Evolutionary conservation across 179 eudicot genomes (phyloP), one percentile per base, ranked within the genome.

Genomic region (Spergularia azorica): DNA sequence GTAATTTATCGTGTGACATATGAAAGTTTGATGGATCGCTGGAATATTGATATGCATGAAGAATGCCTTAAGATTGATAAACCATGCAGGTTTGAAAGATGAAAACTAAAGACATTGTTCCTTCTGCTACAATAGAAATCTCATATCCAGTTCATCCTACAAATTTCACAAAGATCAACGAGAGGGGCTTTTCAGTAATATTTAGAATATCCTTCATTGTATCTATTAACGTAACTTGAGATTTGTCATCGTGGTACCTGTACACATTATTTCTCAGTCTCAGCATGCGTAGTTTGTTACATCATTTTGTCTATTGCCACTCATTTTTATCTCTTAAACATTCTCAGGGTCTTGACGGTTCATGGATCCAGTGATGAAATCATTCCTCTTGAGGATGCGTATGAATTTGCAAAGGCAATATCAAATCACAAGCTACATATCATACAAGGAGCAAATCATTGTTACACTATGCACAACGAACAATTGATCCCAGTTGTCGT

Each of bases 31-130:
- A 88, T 76, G 89, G 97, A 91, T 50, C 95, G 98, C 76, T 82
- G 89, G 72, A 89, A 83, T 80, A 95, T 93, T 26, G 86, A 95
- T 77, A 91, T 95, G 97, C 97, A 89, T 38, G 97, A 93, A 73
- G 91, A 93, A 48, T 82, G 93, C 77, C 83, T 77, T 65, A 80
- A 46, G 71, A 86, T 86, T 32, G 77, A 79, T 63, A 75, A 84
- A 74, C 70, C 77, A 18, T 84, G 87, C 87, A 86, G 89, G 89
- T 84, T 32, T 50, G 80, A 4, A 13, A 66, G 54, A 62, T n/a
- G 15, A 51, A 56, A 52, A 71, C 73, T 70, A 70, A 16, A 11
- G 18, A 50, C 16, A 17, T 68, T 68, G 58, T 20, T 52, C 36
- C 5, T 3, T 48, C 7, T 9, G 1, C 5, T 36, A 36, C 63